These are phyloP conservation scores for Osmanthus fragrans DNA, from an alignment of 257 asterid species.

Conservation along the genomic window DNA sequence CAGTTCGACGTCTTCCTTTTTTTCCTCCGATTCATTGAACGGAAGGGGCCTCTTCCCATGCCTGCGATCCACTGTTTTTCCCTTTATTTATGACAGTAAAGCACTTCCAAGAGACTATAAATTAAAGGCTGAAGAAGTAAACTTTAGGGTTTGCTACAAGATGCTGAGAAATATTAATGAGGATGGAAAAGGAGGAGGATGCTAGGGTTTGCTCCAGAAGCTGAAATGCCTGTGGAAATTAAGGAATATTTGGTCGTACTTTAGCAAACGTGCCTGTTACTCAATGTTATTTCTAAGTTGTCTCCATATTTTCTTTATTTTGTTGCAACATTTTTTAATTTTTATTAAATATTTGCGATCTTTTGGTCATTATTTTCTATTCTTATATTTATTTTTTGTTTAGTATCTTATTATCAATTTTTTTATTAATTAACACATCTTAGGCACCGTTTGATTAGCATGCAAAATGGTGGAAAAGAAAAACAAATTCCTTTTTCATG, in stretches of 20 bases:
- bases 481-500: no score
- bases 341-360: no score
- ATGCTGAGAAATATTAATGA: neutral
- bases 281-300: no score
- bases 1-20: constrained; percentile 28
- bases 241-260: neutral
- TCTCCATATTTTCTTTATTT: no score
- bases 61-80: constrained; percentile 41
- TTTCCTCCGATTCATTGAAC: constrained; percentile 44
- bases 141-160: neutral
- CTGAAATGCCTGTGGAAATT: neutral
- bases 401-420: no score
- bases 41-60: constrained; percentile 61
- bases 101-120: neutral
- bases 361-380: no score
- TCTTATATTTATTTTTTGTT: no score
- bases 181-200: neutral
- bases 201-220: neutral
- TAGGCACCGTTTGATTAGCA: no score
- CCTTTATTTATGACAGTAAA: neutral
- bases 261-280: neutral
- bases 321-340: no score
- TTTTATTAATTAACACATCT: no score
- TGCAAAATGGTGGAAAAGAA: no score
- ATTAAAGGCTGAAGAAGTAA: neutral